phyloP scores from a whole-genome alignment of 129 eudicot species.

The Flaveria brownii region DNA sequence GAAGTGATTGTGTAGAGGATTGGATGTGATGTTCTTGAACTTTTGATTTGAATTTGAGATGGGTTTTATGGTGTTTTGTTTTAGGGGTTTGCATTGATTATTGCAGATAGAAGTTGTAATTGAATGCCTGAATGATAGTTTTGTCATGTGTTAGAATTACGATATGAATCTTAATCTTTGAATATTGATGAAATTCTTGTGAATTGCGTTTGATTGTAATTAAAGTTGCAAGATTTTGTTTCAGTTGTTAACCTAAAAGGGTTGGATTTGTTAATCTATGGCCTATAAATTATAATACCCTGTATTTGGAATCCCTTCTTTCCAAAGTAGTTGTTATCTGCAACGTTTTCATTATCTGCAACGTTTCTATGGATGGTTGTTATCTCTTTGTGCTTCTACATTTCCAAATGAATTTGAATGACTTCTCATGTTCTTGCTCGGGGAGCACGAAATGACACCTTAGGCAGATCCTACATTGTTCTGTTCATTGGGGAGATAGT shows the following conservation, averaged over 20 bases:
- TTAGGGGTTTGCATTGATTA: slow-evolving; percentile 21
- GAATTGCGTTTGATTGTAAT: background rate
- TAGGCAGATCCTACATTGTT: background rate
- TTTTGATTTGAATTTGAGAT: slow-evolving; percentile 24
- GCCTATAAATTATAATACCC: background rate
- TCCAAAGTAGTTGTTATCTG: background rate
- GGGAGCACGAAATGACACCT: background rate
- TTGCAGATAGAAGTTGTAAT: slow-evolving; percentile 6
- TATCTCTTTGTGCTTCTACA: background rate
- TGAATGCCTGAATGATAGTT: background rate
- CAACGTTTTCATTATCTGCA: background rate
- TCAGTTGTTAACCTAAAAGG: background rate
- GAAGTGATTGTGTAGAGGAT: background rate
- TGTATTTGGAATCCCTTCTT: background rate
- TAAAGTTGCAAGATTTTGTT: slow-evolving; percentile 15
- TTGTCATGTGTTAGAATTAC: background rate
- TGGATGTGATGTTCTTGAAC: background rate
- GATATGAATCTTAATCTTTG: slow-evolving; percentile 12
- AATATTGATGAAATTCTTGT: slow-evolving; percentile 11
- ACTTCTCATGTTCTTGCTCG: background rate
- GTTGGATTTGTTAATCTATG: background rate
- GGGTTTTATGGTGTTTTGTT: slow-evolving; percentile 19
- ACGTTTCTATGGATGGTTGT: background rate
- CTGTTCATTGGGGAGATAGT: background rate
- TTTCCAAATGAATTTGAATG: background rate